A percentile compares a stretch with the other conserved stretches of the same genome.
Evolutionary conservation across 2,329 filamentous ascomycete species (phyloP).

Genomic region (Colletotrichum chlorophyti): DNA sequence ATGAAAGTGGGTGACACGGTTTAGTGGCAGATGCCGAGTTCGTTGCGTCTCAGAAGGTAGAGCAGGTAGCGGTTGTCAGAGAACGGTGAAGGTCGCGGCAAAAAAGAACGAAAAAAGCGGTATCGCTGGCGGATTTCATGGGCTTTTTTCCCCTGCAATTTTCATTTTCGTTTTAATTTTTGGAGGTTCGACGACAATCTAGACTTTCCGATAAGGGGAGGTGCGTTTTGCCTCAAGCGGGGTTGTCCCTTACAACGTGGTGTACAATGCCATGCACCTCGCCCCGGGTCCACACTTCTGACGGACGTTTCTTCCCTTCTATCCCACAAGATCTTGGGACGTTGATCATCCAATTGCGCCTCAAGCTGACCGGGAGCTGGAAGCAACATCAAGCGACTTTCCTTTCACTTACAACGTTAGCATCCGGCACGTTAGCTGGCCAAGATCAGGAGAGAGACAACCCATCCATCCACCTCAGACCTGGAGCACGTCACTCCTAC

Average conservation of each 20-base stretch:
- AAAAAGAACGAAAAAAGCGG: constrained; percentile 9
- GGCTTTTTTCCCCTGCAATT: constrained; percentile 5
- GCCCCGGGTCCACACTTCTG: too few species aligned
- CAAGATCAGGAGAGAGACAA: too few species aligned
- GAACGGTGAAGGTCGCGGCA: neutral
- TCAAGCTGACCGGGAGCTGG: neutral
- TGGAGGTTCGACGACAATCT: constrained; percentile 25
- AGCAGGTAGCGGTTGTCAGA: neutral
- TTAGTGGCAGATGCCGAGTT: too few species aligned
- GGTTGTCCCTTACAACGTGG: constrained; percentile 26
- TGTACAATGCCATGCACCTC: too few species aligned
- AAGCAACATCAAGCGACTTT: neutral
- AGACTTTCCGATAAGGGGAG: constrained; percentile 28
- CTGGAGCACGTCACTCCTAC: too few species aligned
- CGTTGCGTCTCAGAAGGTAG: too few species aligned
- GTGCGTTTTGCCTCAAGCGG: constrained; percentile 28
- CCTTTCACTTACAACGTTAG: too few species aligned
- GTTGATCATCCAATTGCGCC: neutral
- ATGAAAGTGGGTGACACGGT: too few species aligned
- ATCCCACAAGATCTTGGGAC: neutral
- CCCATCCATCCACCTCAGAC: too few species aligned
- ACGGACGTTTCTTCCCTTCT: neutral
- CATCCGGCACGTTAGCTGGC: too few species aligned
- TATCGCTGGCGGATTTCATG: constrained; percentile 13
- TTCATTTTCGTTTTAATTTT: neutral